Base-by-base conservation (phyloP, 108 stramenopile genomes). In the Pseudonitzschia multistriata region DNA sequence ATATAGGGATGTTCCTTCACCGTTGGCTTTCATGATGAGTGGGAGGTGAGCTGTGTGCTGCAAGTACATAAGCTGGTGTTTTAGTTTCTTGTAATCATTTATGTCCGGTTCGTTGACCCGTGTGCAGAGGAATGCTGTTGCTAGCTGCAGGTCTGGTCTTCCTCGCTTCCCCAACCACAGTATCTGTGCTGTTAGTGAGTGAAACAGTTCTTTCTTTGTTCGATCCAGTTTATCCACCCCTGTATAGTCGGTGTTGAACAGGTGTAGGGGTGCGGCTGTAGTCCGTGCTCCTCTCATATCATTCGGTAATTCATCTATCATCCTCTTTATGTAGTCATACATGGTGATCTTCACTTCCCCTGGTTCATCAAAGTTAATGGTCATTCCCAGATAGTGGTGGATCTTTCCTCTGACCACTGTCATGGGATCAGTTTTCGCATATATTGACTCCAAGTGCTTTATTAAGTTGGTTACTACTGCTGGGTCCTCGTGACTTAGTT, bases 321-420 rank as follows among this genome's bases (percentile, higher is more conserved):
- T 62, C 33, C 39, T 52, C 10, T 78, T 40, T 6, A 76, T 34
- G 33, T 79, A 78, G 1, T 70, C 17, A 19, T 30, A 24, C 81
- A 82, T 82, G n/a, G 29, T 49, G 49, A 78, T 60, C 22, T n/a
- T 65, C 11, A 82, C 33, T 6, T 61, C 40, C 14, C 66, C 66
- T 19, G 25, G 7, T 8, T 5, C 5, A 14, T 55, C 33, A 68
- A 39, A 81, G 42, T 74, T 66, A 3, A 81, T 25, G 8, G 45
- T 64, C 76, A 81, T 81, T 1, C 80, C 80, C 3, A 81, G 62
- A 45, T 78, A 81, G 3, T 77, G 70, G 22, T 77, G 76, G 31
- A 71, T 42, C 56, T 74, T 74, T 34, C 83, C 83, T 4, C 77
- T 27, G 53, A 22, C 25, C 17, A 75, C 56, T 5, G 67, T 62